These are phyloP conservation scores for Colletotrichum cuscutae DNA, from an alignment of 2,329 filamentous ascomycete genomes.

Conservation along the genomic window DNA sequence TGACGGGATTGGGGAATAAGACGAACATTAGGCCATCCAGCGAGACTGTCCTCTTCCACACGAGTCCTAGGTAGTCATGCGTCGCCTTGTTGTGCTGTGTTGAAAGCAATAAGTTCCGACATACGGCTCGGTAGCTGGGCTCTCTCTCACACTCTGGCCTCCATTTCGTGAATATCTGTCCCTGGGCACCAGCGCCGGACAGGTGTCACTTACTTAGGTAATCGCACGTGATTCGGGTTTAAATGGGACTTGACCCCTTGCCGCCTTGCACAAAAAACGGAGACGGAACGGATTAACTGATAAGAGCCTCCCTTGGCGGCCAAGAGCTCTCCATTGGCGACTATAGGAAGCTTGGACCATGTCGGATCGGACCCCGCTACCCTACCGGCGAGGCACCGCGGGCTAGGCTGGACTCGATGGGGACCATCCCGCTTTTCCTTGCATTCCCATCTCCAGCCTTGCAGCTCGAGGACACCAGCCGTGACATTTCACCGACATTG, in stretches of 20 bases:
- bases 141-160: constrained; percentile 37
- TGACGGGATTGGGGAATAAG: background rate
- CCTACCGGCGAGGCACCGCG: background rate
- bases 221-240: constrained; percentile 44
- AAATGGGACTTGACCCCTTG: constrained; percentile 8
- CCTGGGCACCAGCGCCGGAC: constrained; percentile 47
- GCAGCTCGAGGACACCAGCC: constrained; percentile 32
- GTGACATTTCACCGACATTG: constrained; percentile 34
- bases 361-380: constrained; percentile 10
- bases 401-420: background rate
- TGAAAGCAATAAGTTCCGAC: constrained; percentile 21
- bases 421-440: constrained; percentile 26
- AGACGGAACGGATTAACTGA: constrained; percentile 33
- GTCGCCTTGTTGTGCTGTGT: constrained; percentile 39
- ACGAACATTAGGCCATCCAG: constrained; percentile 28
- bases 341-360: constrained; percentile 9
- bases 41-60: constrained; percentile 25
- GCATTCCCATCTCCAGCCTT: constrained; percentile 35
- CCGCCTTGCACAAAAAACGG: background rate
- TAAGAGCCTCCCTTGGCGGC: background rate
- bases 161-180: constrained; percentile 48
- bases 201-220: constrained; percentile 51
- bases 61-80: constrained; percentile 9
- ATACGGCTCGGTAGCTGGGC: constrained; percentile 33
- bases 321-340: constrained; percentile 20